These are phyloP conservation scores for Plenodomus biglobosus DNA, from an alignment of 2,329 filamentous ascomycete genomes.

Conservation along the genomic window DNA sequence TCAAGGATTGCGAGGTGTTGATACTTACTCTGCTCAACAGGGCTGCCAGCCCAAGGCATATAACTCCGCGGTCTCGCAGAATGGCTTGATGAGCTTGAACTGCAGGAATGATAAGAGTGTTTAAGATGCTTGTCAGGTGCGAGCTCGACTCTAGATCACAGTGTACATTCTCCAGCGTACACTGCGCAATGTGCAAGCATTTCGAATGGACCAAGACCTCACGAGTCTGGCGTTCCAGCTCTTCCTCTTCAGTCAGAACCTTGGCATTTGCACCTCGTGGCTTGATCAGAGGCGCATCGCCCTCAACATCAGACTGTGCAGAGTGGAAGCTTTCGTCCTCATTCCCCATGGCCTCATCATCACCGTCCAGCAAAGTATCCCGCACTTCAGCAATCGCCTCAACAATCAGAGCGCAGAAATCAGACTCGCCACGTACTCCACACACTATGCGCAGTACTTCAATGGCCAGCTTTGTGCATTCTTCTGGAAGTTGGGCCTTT, in stretches of 20 bases:
- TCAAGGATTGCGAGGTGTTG: too few relatives aligned
- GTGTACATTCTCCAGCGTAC: conserved; percentile 91
- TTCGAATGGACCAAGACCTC: conserved; percentile 99
- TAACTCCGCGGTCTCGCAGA: conserved; percentile 84
- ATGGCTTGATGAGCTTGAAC: conserved; percentile 91
- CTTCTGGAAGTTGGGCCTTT: conserved; percentile 84
- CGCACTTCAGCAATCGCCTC: conserved; percentile 97
- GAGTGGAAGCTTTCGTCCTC: conserved; percentile 86
- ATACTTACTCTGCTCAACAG: conserved; percentile 73
- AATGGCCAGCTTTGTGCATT: conserved; percentile 84
- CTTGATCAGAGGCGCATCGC: conserved; percentile 54
- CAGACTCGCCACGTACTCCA: conserved; percentile 74
- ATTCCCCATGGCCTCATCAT: conserved; percentile 53
- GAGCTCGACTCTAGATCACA: conserved; percentile 86
- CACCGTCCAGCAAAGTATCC: conserved; percentile 76
- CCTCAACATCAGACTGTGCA: conserved; percentile 80
- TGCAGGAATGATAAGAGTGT: conserved; percentile 93
- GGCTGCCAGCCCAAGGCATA: conserved; percentile 88
- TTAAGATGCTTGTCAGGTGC: conserved; percentile 94
- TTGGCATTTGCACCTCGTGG: conserved; percentile 40
- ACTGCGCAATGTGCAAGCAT: conserved; percentile 94
- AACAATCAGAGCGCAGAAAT: conserved; percentile 82
- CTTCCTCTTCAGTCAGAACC: conserved; percentile 52
- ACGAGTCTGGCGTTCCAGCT: conserved; percentile 73
- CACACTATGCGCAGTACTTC: conserved; percentile 82